Conservation (phyloP, 2,329 filamentous ascomycete genomes). For the Lachnellula arida region DNA sequence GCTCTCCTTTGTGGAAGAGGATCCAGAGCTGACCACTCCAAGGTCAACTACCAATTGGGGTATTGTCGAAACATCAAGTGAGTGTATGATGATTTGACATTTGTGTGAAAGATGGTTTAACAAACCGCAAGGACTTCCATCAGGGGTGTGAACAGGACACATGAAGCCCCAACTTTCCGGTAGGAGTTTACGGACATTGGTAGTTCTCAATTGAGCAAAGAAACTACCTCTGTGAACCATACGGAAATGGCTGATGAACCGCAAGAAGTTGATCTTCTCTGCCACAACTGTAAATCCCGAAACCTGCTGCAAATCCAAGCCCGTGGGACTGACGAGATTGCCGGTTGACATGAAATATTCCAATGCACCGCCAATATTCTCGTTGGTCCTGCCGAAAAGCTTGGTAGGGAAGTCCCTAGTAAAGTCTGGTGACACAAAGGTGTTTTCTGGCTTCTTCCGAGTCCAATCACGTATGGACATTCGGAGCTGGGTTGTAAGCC, state of each 20-base stretch:
- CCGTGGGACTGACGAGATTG: constrained; percentile 85
- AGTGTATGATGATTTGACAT: constrained; percentile 78
- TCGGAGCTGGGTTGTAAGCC: constrained; percentile 56
- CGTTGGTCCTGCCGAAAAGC: constrained; percentile 77
- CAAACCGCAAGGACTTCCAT: constrained; percentile 90
- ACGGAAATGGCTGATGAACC: constrained; percentile 97
- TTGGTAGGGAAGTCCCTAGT: constrained; percentile 71
- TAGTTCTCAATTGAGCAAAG: constrained; percentile 96
- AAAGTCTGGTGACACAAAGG: constrained; percentile 76
- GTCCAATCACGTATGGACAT: constrained; percentile 52
- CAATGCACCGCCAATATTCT: constrained; percentile 79
- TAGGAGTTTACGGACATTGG: constrained; percentile 88
- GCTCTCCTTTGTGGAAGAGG: constrained; percentile 75
- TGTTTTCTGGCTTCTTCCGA: constrained; percentile 53
- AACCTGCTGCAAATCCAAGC: constrained; percentile 88
- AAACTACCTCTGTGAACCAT: constrained; percentile 99
- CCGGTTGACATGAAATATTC: constrained; percentile 97
- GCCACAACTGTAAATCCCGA: constrained; percentile 96
- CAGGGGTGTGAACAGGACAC: constrained; percentile 94
- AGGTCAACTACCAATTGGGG: constrained; percentile 72
- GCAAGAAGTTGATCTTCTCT: constrained; percentile 97
- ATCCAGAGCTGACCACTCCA: constrained; percentile 70
- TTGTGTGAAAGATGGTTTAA: constrained; percentile 95
- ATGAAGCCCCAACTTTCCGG: constrained; percentile 98
- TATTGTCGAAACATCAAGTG: constrained; percentile 69